phyloP scores from a whole-genome alignment of 2,329 filamentous ascomycete genomes.

The Ophiostoma populinum region DNA sequence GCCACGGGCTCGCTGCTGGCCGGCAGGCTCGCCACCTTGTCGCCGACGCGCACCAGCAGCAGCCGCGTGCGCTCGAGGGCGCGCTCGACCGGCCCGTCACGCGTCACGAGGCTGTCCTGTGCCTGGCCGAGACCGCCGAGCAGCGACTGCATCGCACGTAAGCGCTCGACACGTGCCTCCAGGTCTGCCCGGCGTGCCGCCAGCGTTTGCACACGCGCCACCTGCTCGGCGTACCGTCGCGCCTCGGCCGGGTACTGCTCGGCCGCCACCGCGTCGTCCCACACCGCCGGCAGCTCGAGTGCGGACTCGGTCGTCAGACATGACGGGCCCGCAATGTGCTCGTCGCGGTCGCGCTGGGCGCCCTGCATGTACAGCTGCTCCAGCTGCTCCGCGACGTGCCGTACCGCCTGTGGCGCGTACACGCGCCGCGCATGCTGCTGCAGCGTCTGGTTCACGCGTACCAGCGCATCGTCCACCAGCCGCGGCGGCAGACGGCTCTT shows the following conservation, averaged over 20 bases:
- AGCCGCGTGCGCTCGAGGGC: conserved; percentile 51
- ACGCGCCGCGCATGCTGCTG: conserved; percentile 48
- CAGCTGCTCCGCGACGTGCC: conserved; percentile 58
- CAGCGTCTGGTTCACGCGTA: conserved; percentile 42
- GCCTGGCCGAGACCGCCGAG: conserved; percentile 28
- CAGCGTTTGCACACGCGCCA: conserved; percentile 31
- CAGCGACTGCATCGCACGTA: conserved; percentile 30
- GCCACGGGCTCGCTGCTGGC: not conserved
- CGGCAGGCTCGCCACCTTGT: conserved; percentile 26
- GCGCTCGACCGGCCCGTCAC: conserved; percentile 44
- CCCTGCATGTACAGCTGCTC: conserved; percentile 45
- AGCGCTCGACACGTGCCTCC: conserved; percentile 22
- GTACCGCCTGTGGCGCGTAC: conserved; percentile 50
- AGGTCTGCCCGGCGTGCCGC: conserved; percentile 24
- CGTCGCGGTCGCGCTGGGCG: no score
- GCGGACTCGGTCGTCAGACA: conserved; percentile 29
- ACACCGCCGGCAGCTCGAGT: conserved; percentile 27
- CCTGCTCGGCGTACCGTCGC: conserved; percentile 32
- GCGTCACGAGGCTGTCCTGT: conserved; percentile 47
- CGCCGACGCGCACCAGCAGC: conserved; percentile 41
- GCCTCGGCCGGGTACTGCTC: conserved; percentile 27
- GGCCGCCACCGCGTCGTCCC: conserved; percentile 24
- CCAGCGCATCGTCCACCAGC: conserved; percentile 37
- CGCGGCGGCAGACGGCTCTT: conserved; percentile 24
- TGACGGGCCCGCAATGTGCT: conserved; percentile 14